A percentile compares a stretch with the other conserved stretches of the same genome.
phyloP scores from a whole-genome alignment of 2,329 filamentous ascomycete species.

The Hymenoscyphus infarciens region DNA sequence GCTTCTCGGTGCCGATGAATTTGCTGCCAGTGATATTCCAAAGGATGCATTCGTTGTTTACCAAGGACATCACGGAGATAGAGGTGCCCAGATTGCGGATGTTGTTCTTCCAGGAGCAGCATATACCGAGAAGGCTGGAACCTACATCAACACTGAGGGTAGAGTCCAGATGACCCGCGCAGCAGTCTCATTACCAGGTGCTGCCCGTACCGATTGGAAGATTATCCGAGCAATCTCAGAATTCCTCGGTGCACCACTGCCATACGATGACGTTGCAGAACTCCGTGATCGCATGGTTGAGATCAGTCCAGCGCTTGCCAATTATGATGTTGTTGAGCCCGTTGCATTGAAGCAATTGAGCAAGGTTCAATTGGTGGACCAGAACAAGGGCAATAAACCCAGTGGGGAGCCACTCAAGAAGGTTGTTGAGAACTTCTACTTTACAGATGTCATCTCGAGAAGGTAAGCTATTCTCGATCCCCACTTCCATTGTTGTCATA shows the following conservation, averaged over 20 bases:
- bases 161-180: constrained; percentile 91
- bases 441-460: constrained; percentile 94
- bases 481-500: not conserved
- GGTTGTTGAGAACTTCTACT: constrained; percentile 94
- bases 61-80: constrained; percentile 96
- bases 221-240: constrained; percentile 91
- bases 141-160: constrained; percentile 97
- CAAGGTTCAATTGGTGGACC: constrained; percentile 93
- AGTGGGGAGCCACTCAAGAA: constrained; percentile 73
- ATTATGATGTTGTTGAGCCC: constrained; percentile 88
- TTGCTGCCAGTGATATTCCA: constrained; percentile 79
- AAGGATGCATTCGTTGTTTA: constrained; percentile 97
- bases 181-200: constrained; percentile 83
- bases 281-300: constrained; percentile 92
- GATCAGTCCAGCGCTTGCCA: constrained; percentile 83
- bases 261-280: constrained; percentile 88
- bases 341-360: constrained; percentile 70
- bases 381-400: constrained; percentile 84
- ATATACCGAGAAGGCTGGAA: constrained; percentile 95
- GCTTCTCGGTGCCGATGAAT: constrained; percentile 93
- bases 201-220: constrained; percentile 96
- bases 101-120: constrained; percentile 90
- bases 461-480: constrained; percentile 57
- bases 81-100: constrained; percentile 87
- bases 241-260: constrained; percentile 80